Evolutionary conservation across 108 stramenopile species (phyloP).

Genomic region (Fragilariopsis cylindrus): DNA sequence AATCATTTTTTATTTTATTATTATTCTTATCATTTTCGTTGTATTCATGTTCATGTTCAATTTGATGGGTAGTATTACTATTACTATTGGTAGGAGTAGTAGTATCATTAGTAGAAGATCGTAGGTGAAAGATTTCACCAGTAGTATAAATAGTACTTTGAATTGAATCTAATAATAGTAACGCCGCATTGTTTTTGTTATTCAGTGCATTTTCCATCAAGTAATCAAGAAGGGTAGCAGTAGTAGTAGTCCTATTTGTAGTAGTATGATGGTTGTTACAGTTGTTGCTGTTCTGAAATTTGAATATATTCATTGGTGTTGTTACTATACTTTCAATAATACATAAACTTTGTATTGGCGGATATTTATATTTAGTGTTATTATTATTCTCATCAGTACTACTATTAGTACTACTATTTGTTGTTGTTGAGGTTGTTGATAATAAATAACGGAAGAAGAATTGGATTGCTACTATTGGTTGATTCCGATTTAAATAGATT

Average conservation of each 20-base stretch:
- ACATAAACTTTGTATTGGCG: constrained; percentile 72
- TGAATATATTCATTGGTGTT: constrained; percentile 2
- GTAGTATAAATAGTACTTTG: too few species aligned
- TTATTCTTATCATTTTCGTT: too few species aligned
- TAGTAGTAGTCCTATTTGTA: too few species aligned
- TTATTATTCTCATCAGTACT: too few species aligned
- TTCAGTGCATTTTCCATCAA: background rate
- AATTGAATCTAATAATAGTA: too few species aligned
- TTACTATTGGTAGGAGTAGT: too few species aligned
- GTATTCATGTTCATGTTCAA: too few species aligned
- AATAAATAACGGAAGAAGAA: constrained; percentile 59
- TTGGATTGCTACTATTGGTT: constrained; percentile 41
- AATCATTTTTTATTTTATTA: constrained; percentile 17
- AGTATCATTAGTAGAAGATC: too few species aligned
- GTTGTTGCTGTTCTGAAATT: background rate
- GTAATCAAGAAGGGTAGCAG: background rate
- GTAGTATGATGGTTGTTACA: too few species aligned
- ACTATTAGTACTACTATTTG: background rate
- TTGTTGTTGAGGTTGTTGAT: constrained; percentile 49
- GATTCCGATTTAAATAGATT: constrained; percentile 38
- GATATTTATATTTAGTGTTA: constrained; percentile 50
- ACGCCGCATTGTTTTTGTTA: too few species aligned
- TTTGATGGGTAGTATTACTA: too few species aligned
- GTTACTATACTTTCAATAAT: constrained; percentile 64
- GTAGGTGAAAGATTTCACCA: too few species aligned